These are phyloP conservation scores for Hymenoscyphus fructigenus DNA, from an alignment of 2,329 filamentous ascomycete species.

Conservation along the genomic window DNA sequence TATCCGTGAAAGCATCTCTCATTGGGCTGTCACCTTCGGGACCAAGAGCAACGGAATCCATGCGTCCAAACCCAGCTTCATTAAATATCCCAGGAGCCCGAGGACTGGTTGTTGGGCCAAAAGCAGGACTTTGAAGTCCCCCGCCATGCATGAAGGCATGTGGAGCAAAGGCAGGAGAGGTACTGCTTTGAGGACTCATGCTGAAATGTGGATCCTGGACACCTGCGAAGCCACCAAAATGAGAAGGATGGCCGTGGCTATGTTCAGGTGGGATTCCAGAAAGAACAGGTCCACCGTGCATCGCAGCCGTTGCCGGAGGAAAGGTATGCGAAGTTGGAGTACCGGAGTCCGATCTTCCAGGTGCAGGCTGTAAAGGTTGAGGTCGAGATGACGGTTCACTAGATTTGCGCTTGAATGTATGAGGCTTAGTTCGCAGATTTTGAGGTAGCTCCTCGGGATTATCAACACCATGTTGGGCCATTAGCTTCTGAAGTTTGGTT, in stretches of 20 bases:
- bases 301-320: conserved; percentile 20
- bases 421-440: conserved; percentile 44
- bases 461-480: conserved; percentile 83
- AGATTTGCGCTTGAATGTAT: conserved; percentile 36
- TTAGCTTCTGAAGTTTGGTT: conserved; percentile 94
- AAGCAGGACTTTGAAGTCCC: conserved; percentile 26
- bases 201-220: conserved; percentile 30
- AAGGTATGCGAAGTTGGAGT: conserved; percentile 33
- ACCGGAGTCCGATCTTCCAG: conserved; percentile 34
- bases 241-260: conserved; percentile 27
- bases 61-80: conserved; percentile 30
- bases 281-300: conserved; percentile 30
- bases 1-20: conserved; percentile 29
- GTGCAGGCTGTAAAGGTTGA: conserved; percentile 33
- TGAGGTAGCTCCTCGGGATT: conserved; percentile 89
- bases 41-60: conserved; percentile 29
- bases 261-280: conserved; percentile 30
- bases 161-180: conserved; percentile 35
- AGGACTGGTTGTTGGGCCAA: conserved; percentile 22
- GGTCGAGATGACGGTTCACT: conserved; percentile 34
- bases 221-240: conserved; percentile 25
- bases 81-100: conserved; percentile 29
- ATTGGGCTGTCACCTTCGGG: conserved; percentile 28
- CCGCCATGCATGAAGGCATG: conserved; percentile 33
- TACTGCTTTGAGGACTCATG: conserved; percentile 24